Evolutionary conservation across 2,329 filamentous ascomycete genomes (phyloP), one percentile per base, ranked within the genome.

Genomic region (Talaromyces pinophilus): DNA sequence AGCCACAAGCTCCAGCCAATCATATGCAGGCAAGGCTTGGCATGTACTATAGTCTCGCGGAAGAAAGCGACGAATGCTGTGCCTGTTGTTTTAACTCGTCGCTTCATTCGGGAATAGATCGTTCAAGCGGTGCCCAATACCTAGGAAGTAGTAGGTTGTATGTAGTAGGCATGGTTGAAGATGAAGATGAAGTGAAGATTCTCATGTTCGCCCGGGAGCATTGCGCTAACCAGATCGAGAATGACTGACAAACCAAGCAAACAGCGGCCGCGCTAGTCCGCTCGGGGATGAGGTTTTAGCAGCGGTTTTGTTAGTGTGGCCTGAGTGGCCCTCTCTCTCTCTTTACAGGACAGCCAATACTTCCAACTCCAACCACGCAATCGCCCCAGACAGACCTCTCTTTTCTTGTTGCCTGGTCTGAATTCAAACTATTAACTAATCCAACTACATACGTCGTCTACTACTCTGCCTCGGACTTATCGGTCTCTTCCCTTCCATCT

Each of bases 251-350:
- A 66, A 66, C 40, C 13, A 52, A 46, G 46, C 59, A 57, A 61
- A 66, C 59, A 54, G 19, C 10, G n/a, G 25, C 62, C 40, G 55
- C 63, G 63, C 54, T 65, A 59, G 63, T 60, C 63, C 42, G 63
- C 54, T 65, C 42, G 46, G 42, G 61, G 33, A 50, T 62, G 17
- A 48, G 11, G 48, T 55, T 54, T 40, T 57, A 57, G 30, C 54
- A 57, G 33, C n/a, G 25, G 30, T 59, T 35, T 59, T 42, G 33
- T 59, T 42, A 22, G 57, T 59, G 35, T 59, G 57, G 38, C 57
- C 57, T 60, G 5, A 30, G 22, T 52, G 6, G n/a, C 48, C 15
- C 25, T 30, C 25, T 48, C n/a, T 42, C 15, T 44, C 40, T 17
- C 42, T 19, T 25, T 2, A 35, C 42, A n/a, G 5, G 17, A 22